Evolutionary conservation across 192 early-diverging fungal species (phyloP).

Genomic region (Podila clonocystis): DNA sequence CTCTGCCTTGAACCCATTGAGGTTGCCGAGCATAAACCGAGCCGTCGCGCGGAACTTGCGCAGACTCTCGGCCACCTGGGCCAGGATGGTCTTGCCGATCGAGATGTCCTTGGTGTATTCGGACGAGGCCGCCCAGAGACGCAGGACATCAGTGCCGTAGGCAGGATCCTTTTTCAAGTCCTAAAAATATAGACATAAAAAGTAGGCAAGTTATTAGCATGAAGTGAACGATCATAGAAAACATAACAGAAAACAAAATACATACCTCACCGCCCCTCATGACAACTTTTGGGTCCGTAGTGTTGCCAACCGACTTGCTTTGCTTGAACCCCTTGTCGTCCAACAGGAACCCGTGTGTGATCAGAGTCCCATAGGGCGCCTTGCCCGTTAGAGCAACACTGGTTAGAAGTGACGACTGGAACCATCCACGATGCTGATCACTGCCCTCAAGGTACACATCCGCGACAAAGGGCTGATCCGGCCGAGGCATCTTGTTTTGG

Average conservation of each 20-base stretch:
- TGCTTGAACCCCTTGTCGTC: constrained; percentile 46
- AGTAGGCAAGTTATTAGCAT: too few species aligned
- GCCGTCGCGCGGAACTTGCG: constrained; percentile 51
- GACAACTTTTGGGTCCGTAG: constrained; percentile 30
- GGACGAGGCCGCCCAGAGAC: constrained; percentile 44
- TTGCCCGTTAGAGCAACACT: constrained; percentile 42
- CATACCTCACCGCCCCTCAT: constrained; percentile 50
- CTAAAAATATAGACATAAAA: background rate
- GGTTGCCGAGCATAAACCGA: constrained; percentile 48
- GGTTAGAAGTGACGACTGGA: constrained; percentile 49
- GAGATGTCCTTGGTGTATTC: constrained; percentile 52
- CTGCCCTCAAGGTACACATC: constrained; percentile 60
- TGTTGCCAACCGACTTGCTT: constrained; percentile 46
- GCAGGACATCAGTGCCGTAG: constrained; percentile 62
- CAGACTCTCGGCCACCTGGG: constrained; percentile 34
- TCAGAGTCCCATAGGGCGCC: constrained; percentile 45
- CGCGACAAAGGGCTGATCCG: constrained; percentile 52
- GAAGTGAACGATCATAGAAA: too few species aligned
- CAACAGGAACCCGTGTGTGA: constrained; percentile 50
- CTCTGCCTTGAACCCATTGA: constrained; percentile 59
- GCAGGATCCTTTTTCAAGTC: constrained; percentile 73
- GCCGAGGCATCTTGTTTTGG: constrained; percentile 48
- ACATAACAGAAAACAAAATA: too few species aligned
- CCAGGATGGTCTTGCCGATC: constrained; percentile 44
- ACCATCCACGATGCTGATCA: constrained; percentile 53